Conservation (phyloP, 768 basidiomycete genomes). For the Lyophyllum decastes region DNA sequence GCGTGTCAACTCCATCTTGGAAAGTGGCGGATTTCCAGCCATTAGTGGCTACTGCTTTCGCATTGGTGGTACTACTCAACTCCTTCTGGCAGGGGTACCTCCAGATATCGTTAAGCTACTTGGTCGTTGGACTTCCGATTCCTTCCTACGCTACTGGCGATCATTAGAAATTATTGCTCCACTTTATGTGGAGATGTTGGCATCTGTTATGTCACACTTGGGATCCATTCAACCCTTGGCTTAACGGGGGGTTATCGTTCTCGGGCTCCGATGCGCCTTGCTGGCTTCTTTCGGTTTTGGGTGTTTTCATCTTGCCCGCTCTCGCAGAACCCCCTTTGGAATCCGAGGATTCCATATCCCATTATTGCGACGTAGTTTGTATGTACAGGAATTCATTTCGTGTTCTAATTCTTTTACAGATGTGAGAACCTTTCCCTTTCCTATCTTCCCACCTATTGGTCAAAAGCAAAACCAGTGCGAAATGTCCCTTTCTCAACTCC, state of each 20-base stretch:
- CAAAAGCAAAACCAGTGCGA: no score
- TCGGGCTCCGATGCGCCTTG: no score
- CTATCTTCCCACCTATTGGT: no score
- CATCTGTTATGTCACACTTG: neutral
- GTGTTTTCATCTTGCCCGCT: no score
- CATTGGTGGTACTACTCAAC: conserved; percentile 24
- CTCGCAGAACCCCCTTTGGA: no score
- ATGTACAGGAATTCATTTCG: no score
- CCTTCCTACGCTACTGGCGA: conserved; percentile 8
- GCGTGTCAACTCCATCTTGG: neutral
- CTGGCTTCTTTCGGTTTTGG: no score
- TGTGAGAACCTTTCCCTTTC: no score
- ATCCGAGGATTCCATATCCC: no score
- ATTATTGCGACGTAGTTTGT: no score
- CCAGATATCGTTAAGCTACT: conserved; percentile 28
- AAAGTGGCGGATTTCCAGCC: neutral
- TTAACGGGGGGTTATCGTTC: neutral
- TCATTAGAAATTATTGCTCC: neutral
- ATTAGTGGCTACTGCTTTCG: conserved; percentile 20
- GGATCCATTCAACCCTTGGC: neutral
- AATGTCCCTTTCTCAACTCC: no score
- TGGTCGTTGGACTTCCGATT: conserved; percentile 28
- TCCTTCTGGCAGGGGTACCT: conserved; percentile 18
- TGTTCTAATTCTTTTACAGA: no score
- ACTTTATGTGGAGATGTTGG: neutral